phyloP scores from a whole-genome alignment of 306 rosid genomes.

The Cicer arietinum region DNA sequence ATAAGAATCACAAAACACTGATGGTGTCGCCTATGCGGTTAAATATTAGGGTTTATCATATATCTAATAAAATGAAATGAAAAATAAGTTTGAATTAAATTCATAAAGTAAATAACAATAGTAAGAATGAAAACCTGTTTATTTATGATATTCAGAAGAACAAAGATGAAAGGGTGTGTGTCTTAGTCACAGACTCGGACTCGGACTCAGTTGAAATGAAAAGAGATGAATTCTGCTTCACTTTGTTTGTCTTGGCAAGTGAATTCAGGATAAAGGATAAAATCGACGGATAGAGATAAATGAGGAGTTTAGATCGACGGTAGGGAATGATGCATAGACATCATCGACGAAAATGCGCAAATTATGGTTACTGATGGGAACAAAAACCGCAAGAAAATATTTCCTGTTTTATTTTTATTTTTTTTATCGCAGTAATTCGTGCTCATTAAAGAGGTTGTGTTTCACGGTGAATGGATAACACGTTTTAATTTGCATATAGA shows the following conservation, averaged over 20 bases:
- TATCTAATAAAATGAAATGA: not conserved
- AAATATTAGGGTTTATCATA: slow-evolving; percentile 10
- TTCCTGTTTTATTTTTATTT: not conserved
- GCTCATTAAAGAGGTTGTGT: not conserved
- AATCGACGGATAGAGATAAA: slow-evolving; percentile 23
- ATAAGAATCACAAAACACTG: not conserved
- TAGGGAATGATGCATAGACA: not conserved
- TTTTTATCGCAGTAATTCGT: not conserved
- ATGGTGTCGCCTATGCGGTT: not conserved
- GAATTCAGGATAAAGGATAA: not conserved
- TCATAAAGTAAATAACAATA: not conserved
- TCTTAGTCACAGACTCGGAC: not conserved
- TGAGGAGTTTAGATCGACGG: slow-evolving; percentile 25
- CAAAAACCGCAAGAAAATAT: not conserved
- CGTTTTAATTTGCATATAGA: not conserved
- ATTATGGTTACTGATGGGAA: not conserved
- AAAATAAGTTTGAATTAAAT: not conserved
- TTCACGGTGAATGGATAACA: not conserved
- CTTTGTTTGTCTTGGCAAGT: not conserved
- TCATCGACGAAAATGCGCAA: not conserved
- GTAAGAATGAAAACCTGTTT: slow-evolving; percentile 13
- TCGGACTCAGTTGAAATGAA: not conserved
- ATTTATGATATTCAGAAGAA: not conserved
- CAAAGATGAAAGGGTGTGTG: not conserved
- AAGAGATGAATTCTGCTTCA: slow-evolving; percentile 10